Base-by-base conservation (phyloP, 2,329 filamentous ascomycete species). In the Exophiala sp. region DNA sequence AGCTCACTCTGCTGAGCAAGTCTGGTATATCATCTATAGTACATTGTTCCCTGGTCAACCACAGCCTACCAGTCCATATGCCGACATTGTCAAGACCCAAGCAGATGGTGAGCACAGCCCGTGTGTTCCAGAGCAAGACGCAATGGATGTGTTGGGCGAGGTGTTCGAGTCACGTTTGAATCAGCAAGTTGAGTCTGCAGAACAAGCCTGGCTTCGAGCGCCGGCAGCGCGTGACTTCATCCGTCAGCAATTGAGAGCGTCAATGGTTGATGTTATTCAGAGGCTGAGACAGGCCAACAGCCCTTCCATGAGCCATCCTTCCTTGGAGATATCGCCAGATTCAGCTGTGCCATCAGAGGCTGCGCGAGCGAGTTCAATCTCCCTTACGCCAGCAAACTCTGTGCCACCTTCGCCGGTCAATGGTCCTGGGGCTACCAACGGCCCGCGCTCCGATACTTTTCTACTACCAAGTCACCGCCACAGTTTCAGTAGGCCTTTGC, bases 21-120 rank as follows among this genome's bases (percentile, higher is more conserved):
- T 62, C 5, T 63, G 62, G 62, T 60, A 56, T 47, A 58, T 53
- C 18, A 61, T 63, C 9, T 63, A 55, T 36, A 45, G 49, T 3
- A 58, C 60, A 5, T 46, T 63, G 21, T 63, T 63, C 47, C 62
- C 62, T 12, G 58, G 55, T 7, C 32, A 55, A 3, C 50, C 58
- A 12, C 52, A 29, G 11, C 62, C 62, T 3, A 47, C 47, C 14
- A 61, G 53, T 45, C 60, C 62, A 14, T 63, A 63, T 38, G 55
- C 58, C n/a, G 58, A 62, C 32, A 53, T 54, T 12, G 50, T 49
- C 18, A 47, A 42, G 9, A 29, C 29, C 9, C 21, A 51, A 42
- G 21, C 29, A 10, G 29, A 24, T 14, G 43, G 47, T 10, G 47
- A 50, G 3, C 9, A 33, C 24, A 56, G 39, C 38, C 50, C 52